phyloP scores from a whole-genome alignment of 163 green algal species.

The Chlorella variabilis region DNA sequence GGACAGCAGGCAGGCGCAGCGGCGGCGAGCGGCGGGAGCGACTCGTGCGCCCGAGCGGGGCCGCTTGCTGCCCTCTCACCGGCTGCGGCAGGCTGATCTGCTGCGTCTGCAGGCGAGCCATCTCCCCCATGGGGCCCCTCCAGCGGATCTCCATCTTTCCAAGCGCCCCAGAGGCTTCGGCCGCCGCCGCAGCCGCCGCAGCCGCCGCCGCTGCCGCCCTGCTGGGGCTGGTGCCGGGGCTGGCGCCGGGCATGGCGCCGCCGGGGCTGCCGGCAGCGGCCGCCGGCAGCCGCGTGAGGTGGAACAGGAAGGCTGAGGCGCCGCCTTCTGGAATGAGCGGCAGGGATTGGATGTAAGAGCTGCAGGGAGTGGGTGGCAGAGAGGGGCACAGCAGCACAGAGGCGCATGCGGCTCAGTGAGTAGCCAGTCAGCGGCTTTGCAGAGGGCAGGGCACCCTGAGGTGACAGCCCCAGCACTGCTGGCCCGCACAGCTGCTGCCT shows the following conservation, averaged over 20 bases:
- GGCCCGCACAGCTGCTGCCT: too few species aligned
- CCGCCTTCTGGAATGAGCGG: conserved; percentile 21
- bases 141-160: conserved; percentile 45
- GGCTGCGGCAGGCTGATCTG: conserved; percentile 9
- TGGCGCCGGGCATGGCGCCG: too few species aligned
- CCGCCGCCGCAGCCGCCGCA: background rate
- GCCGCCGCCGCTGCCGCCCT: background rate
- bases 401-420: too few species aligned
- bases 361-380: background rate
- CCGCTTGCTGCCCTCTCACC: too few species aligned
- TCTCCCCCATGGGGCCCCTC: conserved; percentile 32
- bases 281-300: background rate
- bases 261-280: background rate
- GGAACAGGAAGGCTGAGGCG: conserved; percentile 30
- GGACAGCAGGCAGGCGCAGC: too few species aligned
- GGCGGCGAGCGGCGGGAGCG: too few species aligned
- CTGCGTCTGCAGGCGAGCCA: conserved; percentile 36
- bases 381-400: background rate
- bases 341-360: conserved; percentile 6
- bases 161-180: background rate
- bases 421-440: too few species aligned
- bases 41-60: too few species aligned
- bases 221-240: background rate
- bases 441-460: too few species aligned
- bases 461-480: too few species aligned